Evolutionary conservation across 2,329 filamentous ascomycete genomes (phyloP), one percentile per base, ranked within the genome.

Genomic region (Gnomoniopsis smithogilvyi): DNA sequence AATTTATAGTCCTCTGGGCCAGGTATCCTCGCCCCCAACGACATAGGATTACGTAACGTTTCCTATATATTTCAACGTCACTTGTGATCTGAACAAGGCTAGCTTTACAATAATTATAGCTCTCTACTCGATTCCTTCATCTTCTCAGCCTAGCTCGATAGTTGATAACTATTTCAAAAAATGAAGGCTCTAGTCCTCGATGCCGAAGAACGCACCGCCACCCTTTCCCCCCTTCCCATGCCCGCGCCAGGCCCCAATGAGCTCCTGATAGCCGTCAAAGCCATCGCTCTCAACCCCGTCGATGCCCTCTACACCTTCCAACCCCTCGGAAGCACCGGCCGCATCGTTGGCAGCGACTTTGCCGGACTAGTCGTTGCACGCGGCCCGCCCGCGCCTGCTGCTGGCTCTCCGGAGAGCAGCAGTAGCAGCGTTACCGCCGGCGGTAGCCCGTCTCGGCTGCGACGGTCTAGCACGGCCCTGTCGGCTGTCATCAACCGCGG

Each of bases 321-420:
- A 2, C 76, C 74, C 0, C 68, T 77, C 14, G 74, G 7, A 43
- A 65, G 46, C 41, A 69, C 58, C 38, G 66, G 69, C 3, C 68
- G 74, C 1, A 64, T 70, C 0, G 60, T 78, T 1, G 76, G 76
- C 6, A 76, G 70, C 47, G 76, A 78, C 58, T 78, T 78, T 48
- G 69, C 76, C 0, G 76, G 76, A 2, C 51, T 65, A 0, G 64
- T 78, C 15, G 64, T 68, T 0, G 59, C 64, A 6, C 57, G 65
- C 12, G 64, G 60, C 7, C 56, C 53, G 4, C 49, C 60, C 3
- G 8, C 21, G 14, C 38, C 57, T 3, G 36, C 57, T 3, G 36
- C 57, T 0, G 14, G 45, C 4, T 26, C 43, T 38, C 17, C 33
- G 17, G 50, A 33, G 38, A 43, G 45, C 33, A 26, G 17, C 24